Conservation (phyloP, 2,329 filamentous ascomycete genomes). For the Cadophora luteo-olivacea region DNA sequence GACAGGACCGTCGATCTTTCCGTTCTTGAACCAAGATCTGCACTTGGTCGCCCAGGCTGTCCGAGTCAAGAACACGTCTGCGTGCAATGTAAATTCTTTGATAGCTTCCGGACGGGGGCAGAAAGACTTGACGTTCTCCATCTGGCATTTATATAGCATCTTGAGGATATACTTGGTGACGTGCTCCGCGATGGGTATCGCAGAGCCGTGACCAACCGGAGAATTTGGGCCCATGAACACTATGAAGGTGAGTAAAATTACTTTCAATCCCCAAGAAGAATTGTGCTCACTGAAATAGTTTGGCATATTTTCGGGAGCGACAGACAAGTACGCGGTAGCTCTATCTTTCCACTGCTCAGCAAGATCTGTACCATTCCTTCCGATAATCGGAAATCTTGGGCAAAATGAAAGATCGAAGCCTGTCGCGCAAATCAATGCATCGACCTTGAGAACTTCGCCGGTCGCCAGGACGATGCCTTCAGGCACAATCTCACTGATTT, state of each 20-base stretch:
- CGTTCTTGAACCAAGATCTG: slow-evolving; percentile 50
- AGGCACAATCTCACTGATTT: neutral
- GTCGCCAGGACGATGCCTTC: neutral
- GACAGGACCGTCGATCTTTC: no score
- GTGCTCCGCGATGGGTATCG: slow-evolving; percentile 52
- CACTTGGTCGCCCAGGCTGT: slow-evolving; percentile 55
- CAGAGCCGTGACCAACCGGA: slow-evolving; percentile 50
- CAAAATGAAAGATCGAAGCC: neutral
- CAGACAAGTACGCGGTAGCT: neutral
- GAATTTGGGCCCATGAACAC: slow-evolving; percentile 50
- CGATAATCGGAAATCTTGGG: neutral
- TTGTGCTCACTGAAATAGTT: neutral
- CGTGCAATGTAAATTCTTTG: slow-evolving; percentile 56
- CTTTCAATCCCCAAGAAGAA: neutral
- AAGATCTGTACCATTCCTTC: neutral
- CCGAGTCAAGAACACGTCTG: slow-evolving; percentile 52
- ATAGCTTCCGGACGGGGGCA: slow-evolving; percentile 54
- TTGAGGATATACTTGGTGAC: slow-evolving; percentile 58
- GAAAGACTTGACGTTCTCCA: slow-evolving; percentile 53
- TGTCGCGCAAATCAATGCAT: neutral
- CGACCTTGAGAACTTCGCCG: neutral
- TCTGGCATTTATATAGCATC: slow-evolving; percentile 56
- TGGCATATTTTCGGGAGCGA: neutral
- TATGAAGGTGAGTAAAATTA: neutral
- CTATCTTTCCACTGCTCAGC: neutral